Conservation (phyloP, 306 rosid species). For the Acacia melanoxylon region DNA sequence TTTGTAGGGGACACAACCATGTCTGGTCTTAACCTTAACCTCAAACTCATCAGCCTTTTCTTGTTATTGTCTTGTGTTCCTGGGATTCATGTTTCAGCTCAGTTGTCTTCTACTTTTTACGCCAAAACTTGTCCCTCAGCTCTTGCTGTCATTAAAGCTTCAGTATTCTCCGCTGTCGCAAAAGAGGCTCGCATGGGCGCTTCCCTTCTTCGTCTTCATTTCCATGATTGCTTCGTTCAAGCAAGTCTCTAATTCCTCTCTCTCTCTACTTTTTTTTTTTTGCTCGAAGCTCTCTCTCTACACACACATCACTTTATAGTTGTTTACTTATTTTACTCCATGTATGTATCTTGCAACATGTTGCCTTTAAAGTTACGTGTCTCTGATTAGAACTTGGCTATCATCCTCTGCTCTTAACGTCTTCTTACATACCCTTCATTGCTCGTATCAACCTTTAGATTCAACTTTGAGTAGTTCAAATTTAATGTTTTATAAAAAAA, state of each 20-base stretch:
- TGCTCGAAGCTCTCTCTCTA: neutral
- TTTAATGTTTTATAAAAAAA: too few species aligned
- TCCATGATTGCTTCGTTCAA: conserved; percentile 86
- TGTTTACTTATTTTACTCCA: neutral
- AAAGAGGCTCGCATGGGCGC: conserved; percentile 86
- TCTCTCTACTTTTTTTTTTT: neutral
- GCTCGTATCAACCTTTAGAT: too few species aligned
- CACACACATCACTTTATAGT: neutral
- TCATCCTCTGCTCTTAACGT: too few species aligned
- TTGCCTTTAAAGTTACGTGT: neutral
- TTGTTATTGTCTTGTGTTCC: conserved; percentile 22
- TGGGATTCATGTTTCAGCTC: conserved; percentile 46
- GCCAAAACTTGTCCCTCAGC: conserved; percentile 51
- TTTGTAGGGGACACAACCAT: neutral
- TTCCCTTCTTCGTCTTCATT: conserved; percentile 80
- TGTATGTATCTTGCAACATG: neutral
- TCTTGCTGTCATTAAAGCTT: conserved; percentile 53
- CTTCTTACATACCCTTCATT: too few species aligned
- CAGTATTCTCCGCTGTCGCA: conserved; percentile 42
- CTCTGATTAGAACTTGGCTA: too few species aligned
- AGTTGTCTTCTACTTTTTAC: conserved; percentile 58
- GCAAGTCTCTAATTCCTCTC: conserved; percentile 41
- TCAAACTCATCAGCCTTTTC: conserved; percentile 9
- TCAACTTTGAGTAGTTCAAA: too few species aligned
- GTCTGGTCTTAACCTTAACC: conserved; percentile 19